Conservation (phyloP, 139 green algal species). For the Chara braunii region DNA sequence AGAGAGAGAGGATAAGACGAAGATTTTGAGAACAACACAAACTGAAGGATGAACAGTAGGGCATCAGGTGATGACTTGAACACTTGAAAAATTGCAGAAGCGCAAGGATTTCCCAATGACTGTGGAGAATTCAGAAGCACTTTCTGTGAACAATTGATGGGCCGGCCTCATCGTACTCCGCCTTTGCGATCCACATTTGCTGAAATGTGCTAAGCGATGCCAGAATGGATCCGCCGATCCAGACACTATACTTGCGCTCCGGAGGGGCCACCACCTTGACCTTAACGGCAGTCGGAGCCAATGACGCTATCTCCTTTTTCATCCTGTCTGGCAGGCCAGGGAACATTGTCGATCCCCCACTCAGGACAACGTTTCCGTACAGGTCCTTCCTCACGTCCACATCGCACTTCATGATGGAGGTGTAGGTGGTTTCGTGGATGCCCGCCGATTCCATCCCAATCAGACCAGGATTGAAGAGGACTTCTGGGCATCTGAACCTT, state of each 20-base stretch:
- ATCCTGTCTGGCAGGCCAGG: slow-evolving; percentile 93
- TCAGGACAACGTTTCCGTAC: slow-evolving; percentile 91
- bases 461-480: slow-evolving; percentile 87
- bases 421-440: slow-evolving; percentile 95
- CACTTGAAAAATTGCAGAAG: neutral
- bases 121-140: slow-evolving; percentile 51
- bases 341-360: slow-evolving; percentile 94
- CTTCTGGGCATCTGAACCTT: slow-evolving; percentile 93
- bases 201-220: slow-evolving; percentile 95
- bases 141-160: slow-evolving; percentile 94
- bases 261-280: slow-evolving; percentile 88
- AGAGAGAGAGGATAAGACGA: neutral
- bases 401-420: slow-evolving; percentile 98
- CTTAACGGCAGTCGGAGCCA: slow-evolving; percentile 82
- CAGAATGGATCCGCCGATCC: slow-evolving; percentile 97
- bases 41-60: neutral
- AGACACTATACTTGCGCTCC: slow-evolving; percentile 89
- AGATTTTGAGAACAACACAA: neutral
- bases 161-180: slow-evolving; percentile 92
- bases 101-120: neutral
- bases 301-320: slow-evolving; percentile 87
- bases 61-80: neutral
- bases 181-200: slow-evolving; percentile 80
- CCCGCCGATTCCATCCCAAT: slow-evolving; percentile 81
- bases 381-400: slow-evolving; percentile 96